A percentile compares a stretch with the other conserved stretches of the same genome.
Evolutionary conservation across 2,329 filamentous ascomycete genomes (phyloP).

Genomic region (Niveomyces coronatus): DNA sequence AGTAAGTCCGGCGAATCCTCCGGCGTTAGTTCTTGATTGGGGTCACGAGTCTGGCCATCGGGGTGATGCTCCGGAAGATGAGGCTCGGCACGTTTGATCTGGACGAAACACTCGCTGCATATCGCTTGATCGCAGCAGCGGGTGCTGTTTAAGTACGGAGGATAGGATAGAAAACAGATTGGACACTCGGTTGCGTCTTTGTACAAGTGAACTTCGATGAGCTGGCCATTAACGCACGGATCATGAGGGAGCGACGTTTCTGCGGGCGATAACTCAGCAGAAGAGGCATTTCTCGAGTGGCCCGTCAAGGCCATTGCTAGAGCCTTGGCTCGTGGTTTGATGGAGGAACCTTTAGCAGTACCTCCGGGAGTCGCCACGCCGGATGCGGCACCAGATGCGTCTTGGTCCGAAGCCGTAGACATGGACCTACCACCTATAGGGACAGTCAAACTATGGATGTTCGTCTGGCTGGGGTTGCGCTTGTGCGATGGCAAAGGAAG

Average conservation of each 20-base stretch:
- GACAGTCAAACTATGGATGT: constrained; percentile 63
- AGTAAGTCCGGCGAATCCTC: constrained; percentile 53
- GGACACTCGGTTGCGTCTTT: constrained; percentile 86
- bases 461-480: constrained; percentile 18
- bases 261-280: constrained; percentile 61
- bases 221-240: constrained; percentile 87
- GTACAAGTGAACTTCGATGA: constrained; percentile 85
- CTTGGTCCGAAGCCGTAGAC: constrained; percentile 66
- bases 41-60: constrained; percentile 29
- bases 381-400: constrained; percentile 51
- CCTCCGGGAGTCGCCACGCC: constrained; percentile 39
- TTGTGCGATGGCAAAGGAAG: constrained; percentile 34
- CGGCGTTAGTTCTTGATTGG: constrained; percentile 27
- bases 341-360: constrained; percentile 43
- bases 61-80: constrained; percentile 72
- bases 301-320: constrained; percentile 69
- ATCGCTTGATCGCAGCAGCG: constrained; percentile 93
- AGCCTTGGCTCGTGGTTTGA: constrained; percentile 81
- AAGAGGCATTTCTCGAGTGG: constrained; percentile 62
- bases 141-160: constrained; percentile 86
- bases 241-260: constrained; percentile 75
- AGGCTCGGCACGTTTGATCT: constrained; percentile 91
- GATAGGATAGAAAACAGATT: constrained; percentile 94
- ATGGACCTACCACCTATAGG: constrained; percentile 69
- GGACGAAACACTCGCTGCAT: constrained; percentile 97